A percentile compares a stretch with the other conserved stretches of the same genome.
Conservation (phyloP, 2,329 filamentous ascomycete species). For the Pezicula rhizophila region DNA sequence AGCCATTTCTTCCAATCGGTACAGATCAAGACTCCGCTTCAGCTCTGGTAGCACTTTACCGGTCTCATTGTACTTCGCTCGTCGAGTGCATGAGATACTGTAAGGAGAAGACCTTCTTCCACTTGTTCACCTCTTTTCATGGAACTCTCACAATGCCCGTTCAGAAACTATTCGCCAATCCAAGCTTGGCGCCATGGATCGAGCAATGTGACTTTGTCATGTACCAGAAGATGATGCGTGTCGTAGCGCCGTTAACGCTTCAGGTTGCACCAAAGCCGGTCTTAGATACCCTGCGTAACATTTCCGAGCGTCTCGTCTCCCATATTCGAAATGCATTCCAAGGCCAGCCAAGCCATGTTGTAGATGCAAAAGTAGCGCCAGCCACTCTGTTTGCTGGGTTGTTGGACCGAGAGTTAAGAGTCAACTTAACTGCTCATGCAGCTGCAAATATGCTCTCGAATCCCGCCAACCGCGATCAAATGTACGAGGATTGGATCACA, state of each 20-base stretch:
- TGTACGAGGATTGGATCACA: conserved; percentile 87
- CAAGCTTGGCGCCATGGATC: conserved; percentile 83
- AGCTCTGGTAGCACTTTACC: conserved; percentile 80
- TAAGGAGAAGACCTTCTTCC: conserved; percentile 94
- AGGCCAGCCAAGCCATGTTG: conserved; percentile 76
- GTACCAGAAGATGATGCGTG: conserved; percentile 95
- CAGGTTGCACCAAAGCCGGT: conserved; percentile 88
- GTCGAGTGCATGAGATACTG: conserved; percentile 94
- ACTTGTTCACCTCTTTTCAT: conserved; percentile 90
- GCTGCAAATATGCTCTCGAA: conserved; percentile 89
- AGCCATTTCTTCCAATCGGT: conserved; percentile 69
- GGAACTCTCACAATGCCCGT: conserved; percentile 95
- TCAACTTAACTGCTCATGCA: conserved; percentile 90
- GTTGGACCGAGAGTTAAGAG: conserved; percentile 78
- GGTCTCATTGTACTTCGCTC: conserved; percentile 89
- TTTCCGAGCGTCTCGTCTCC: conserved; percentile 72
- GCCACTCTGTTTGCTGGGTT: conserved; percentile 73
- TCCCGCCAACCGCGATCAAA: conserved; percentile 82
- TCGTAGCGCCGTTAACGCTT: conserved; percentile 80
- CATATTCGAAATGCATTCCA: conserved; percentile 85
- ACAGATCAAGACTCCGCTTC: conserved; percentile 85
- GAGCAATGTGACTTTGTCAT: conserved; percentile 92
- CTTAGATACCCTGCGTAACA: conserved; percentile 78
- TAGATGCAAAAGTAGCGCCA: conserved; percentile 80
- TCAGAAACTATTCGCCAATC: conserved; percentile 81